phyloP scores from a whole-genome alignment of 139 green algal genomes.

The Pleodorina starrii region DNA sequence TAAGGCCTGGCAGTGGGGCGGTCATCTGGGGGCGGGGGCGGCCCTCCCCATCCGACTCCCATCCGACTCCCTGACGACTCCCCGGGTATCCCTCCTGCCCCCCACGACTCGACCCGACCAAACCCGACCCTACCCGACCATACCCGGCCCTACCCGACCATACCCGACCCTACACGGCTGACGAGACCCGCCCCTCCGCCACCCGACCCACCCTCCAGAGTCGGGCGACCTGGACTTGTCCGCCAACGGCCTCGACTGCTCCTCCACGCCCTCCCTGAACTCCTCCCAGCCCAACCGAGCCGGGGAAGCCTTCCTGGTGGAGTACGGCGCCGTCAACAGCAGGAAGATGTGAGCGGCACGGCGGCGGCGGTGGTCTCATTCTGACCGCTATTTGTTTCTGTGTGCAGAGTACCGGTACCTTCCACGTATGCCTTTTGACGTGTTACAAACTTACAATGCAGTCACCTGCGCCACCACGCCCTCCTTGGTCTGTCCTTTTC shows the following conservation, averaged over 20 bases:
- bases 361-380: no score
- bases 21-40: no score
- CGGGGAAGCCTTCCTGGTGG: background rate
- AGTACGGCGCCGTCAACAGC: constrained; percentile 16
- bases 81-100: background rate
- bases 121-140: background rate
- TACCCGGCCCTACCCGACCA: background rate
- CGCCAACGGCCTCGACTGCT: background rate
- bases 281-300: background rate
- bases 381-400: no score
- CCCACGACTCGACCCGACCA: no score
- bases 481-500: no score
- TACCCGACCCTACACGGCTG: background rate
- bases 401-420: no score
- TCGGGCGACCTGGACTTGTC: background rate
- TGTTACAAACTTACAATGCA: no score
- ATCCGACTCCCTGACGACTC: background rate
- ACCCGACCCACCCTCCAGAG: background rate
- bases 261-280: background rate
- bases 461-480: no score
- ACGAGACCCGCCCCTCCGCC: background rate
- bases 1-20: no score
- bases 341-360: background rate
- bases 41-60: background rate
- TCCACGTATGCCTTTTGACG: no score